Base-by-base conservation (phyloP, 768 basidiomycete species). In the Postia placenta region DNA sequence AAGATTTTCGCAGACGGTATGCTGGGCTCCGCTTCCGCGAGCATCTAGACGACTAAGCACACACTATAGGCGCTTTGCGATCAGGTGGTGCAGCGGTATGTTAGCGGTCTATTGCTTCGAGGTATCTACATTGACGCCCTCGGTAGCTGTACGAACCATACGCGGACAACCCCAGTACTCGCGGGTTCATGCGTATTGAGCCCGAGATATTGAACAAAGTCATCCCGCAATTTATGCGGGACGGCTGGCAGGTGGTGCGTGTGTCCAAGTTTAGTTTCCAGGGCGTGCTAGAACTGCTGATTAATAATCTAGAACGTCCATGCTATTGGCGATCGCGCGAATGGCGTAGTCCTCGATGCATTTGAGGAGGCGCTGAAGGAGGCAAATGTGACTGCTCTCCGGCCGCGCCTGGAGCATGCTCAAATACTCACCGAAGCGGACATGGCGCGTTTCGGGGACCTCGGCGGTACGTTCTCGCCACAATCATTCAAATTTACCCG, bases 171-270 rank as follows among this genome's bases (percentile, higher is more conserved):
- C 85, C 87, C 11, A 69, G 71, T 11, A 86, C 84, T 19, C 78
- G 70, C 22, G 93, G 92, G 2, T 81, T 88, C 62, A 80, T 96
- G 81, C 78, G 91, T 44, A 71, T 82, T 15, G 73, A 78, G 19
- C 69, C 82, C 11, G 74, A 85, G 3, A 68, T 78, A 35, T 73
- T 94, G 41, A 74, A 73, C 36, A 69, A 77, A 26, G 70, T 83
- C 19, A 81, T 93, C 48, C 78, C 79, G 4, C 74, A 71, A 48
- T 93, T 87, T 65, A 63, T 93, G 53, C 70, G 74, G 39, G 86
- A 89, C 63, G 87, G 85, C 2, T 94, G 92, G 91, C 91, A 95
- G 74, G 88, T 92, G 53, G 92, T 92, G 63, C 66, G 87, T 56
- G 5, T 23, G 15, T 7, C n/a, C 28, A 20, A 38, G 15, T 9